These are phyloP conservation scores for Deinandra increscens DNA, from an alignment of 129 eudicot species.

Conservation along the genomic window DNA sequence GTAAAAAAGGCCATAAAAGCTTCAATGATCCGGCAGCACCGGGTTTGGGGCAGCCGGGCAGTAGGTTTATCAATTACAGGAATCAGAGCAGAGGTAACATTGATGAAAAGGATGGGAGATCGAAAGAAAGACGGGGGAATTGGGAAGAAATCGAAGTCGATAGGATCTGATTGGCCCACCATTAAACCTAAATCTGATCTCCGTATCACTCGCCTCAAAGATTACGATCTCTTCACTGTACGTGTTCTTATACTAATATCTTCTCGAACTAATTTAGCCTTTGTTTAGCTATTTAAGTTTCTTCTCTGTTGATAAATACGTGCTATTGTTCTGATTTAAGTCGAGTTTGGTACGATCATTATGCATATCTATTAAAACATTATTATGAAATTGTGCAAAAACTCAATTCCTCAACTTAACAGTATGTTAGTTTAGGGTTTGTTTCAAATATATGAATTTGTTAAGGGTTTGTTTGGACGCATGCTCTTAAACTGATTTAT, in stretches of 20 bases:
- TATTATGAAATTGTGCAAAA: not conserved
- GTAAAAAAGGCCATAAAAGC: not conserved
- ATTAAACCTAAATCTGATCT: slow-evolving; percentile 68
- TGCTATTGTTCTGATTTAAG: too few species aligned
- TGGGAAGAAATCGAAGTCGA: slow-evolving; percentile 38
- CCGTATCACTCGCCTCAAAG: slow-evolving; percentile 58
- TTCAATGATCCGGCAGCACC: not conserved
- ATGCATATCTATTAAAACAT: too few species aligned
- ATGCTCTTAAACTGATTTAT: not conserved
- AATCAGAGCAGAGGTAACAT: not conserved
- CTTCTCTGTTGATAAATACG: too few species aligned
- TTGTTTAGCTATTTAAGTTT: not conserved
- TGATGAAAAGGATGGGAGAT: slow-evolving; percentile 55
- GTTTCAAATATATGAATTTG: not conserved
- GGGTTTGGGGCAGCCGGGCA: not conserved
- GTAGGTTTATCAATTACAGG: slow-evolving; percentile 9
- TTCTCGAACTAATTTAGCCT: not conserved
- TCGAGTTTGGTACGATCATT: not conserved
- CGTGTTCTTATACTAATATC: slow-evolving; percentile 4
- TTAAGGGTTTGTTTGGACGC: not conserved
- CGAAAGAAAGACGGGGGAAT: slow-evolving; percentile 37
- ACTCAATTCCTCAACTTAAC: too few species aligned
- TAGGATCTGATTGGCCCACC: slow-evolving; percentile 58
- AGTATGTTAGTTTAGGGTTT: slow-evolving; percentile 6
- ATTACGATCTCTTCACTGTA: slow-evolving; percentile 77